Evolutionary conservation across 495 filamentous ascomycete species (phyloP), one percentile per base, ranked within the genome.

Genomic region (Durotheca rogersii): DNA sequence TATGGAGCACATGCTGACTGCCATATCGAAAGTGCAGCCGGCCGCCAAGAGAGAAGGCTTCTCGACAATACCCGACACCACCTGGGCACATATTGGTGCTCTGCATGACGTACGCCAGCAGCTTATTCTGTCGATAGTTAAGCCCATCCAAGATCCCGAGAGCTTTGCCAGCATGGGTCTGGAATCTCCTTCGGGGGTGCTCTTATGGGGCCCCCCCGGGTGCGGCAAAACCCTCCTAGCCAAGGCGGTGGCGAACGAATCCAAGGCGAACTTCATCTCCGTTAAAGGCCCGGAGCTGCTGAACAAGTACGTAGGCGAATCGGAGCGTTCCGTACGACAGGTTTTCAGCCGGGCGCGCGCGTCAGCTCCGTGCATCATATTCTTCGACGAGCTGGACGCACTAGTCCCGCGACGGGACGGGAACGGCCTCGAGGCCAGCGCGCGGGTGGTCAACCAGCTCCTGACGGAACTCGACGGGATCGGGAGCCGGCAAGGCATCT

Each of bases 321-420:
- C 86, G 14, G 93, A 98, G 67, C 83, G 90, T 12, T 88, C 93
- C 0, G 88, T 98, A 3, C 84, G 93, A 11, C 89, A 95, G 64
- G 88, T 96, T 2, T 98, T 98, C 65, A 81, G 85, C 36, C 85
- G 93, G 10, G 93, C 93, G 7, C 81, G 91, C 18, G 87, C 87
- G 0, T 88, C 83, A 6, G 79, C 93, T 1, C 93, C 93, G 15
- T 96, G 92, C 63, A 88, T 98, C 37, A 84, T 98, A 49, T 97
- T 98, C 79, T 97, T 98, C 66, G 93, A 98, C 68, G 93, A 98
- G 67, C 76, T 98, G 23, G 93, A 98, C 60, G 90, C 93, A 3
- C 76, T 98, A 4, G 90, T 92, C 0, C 92, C 94, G 1, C 81
- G 81, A 30, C 84, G 93, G 32, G 89, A 90, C 59, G 87, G 89